These are phyloP conservation scores for Cylindrotheca closterium DNA, from an alignment of 108 stramenopile genomes.

Conservation along the genomic window DNA sequence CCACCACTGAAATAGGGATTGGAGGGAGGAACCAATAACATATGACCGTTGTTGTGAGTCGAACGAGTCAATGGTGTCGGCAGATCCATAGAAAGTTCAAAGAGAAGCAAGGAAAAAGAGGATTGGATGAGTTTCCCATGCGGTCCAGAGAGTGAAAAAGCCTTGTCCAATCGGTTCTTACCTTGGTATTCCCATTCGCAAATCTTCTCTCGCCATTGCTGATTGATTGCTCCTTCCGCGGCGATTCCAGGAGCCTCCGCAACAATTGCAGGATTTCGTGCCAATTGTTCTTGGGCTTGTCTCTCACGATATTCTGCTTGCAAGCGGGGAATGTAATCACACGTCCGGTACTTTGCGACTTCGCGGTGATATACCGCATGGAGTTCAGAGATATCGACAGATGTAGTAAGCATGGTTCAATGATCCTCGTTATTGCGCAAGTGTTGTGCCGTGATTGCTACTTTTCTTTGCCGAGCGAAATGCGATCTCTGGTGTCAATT, in stretches of 20 bases:
- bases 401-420: too few relatives aligned
- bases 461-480: too few relatives aligned
- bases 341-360: slow-evolving; percentile 23
- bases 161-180: slow-evolving; percentile 5
- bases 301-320: slow-evolving; percentile 10
- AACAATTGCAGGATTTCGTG: not conserved
- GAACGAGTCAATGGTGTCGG: not conserved
- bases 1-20: slow-evolving; percentile 34
- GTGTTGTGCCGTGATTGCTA: too few relatives aligned
- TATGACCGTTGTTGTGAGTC: not conserved
- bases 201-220: slow-evolving; percentile 54
- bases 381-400: slow-evolving; percentile 1
- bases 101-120: not conserved
- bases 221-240: slow-evolving; percentile 25
- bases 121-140: not conserved
- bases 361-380: slow-evolving; percentile 34
- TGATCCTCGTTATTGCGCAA: too few relatives aligned
- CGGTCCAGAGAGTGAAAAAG: not conserved
- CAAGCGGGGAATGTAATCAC: slow-evolving; percentile 32
- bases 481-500: too few relatives aligned
- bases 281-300: slow-evolving; percentile 1
- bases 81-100: not conserved
- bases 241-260: not conserved
- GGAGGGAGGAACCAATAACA: not conserved
- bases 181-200: slow-evolving; percentile 51